phyloP scores from a whole-genome alignment of 352 stramenopile genomes.

The Globisporangium megalacanthum region DNA sequence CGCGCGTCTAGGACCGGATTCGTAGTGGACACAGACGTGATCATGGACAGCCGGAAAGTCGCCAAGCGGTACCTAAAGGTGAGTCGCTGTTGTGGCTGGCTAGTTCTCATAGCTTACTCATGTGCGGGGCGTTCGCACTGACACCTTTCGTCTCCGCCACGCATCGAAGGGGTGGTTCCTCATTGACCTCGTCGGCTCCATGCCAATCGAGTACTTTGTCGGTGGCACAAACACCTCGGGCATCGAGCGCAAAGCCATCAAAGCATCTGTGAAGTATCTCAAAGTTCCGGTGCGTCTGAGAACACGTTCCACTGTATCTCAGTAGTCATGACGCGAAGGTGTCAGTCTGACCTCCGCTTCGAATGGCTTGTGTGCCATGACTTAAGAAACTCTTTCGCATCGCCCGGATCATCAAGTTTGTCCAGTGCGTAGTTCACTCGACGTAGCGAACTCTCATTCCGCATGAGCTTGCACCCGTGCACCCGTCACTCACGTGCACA shows the following conservation, averaged over 20 bases:
- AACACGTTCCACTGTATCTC: neutral
- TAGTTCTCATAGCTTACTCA: neutral
- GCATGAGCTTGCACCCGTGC: no score
- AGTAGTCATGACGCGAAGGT: neutral
- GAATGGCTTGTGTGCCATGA: neutral
- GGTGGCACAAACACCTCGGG: constrained; percentile 15
- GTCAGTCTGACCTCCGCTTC: neutral
- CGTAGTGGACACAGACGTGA: constrained; percentile 39
- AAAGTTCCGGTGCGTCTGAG: constrained; percentile 39
- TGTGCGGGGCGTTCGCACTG: no score
- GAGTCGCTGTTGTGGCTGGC: neutral
- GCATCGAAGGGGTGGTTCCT: constrained; percentile 39
- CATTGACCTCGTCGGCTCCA: constrained; percentile 47
- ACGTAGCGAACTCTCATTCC: no score
- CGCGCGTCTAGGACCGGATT: constrained; percentile 41
- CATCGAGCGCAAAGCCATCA: constrained; percentile 56
- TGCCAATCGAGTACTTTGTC: constrained; percentile 45
- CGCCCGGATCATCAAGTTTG: constrained; percentile 54
- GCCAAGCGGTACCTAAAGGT: constrained; percentile 43
- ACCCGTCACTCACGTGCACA: neutral
- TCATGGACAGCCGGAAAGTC: constrained; percentile 48
- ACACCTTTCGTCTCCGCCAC: no score
- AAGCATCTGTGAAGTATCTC: constrained; percentile 56
- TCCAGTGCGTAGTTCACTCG: constrained; percentile 28
- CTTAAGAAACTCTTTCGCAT: constrained; percentile 61